These are phyloP conservation scores for Coelastrella sp. DNA, from an alignment of 139 green algal genomes.

Conservation along the genomic window DNA sequence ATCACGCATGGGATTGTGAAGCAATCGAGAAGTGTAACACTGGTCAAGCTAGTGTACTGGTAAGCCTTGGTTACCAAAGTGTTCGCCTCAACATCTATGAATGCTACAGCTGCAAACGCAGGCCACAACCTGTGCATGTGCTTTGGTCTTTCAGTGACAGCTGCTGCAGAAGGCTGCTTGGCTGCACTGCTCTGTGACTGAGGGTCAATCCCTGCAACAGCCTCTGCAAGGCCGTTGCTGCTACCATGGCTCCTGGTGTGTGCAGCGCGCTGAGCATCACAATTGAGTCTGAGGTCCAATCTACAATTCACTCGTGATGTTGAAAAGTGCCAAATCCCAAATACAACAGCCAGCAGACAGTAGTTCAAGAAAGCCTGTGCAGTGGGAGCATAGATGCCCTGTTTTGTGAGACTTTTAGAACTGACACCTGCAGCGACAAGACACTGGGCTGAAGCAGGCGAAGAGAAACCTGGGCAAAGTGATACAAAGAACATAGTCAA, in stretches of 20 bases:
- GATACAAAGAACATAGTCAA: not conserved
- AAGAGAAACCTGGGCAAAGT: not conserved
- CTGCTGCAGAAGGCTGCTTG: not conserved
- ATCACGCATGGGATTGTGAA: slow-evolving; percentile 82
- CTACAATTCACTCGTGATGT: not conserved
- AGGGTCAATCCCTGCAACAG: not conserved
- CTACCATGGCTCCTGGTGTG: not conserved
- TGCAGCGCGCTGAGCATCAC: not conserved
- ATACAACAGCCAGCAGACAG: slow-evolving; percentile 62
- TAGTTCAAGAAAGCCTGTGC: slow-evolving; percentile 80
- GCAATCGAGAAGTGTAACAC: slow-evolving; percentile 85
- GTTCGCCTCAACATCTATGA: slow-evolving; percentile 86
- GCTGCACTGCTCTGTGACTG: not conserved
- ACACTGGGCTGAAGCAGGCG: not conserved
- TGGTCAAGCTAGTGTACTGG: slow-evolving; percentile 86
- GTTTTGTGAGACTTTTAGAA: slow-evolving; percentile 55
- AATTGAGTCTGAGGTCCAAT: not conserved
- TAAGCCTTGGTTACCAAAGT: slow-evolving; percentile 56
- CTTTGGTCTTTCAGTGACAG: not conserved
- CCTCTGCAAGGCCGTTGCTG: not conserved
- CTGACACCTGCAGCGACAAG: slow-evolving; percentile 53
- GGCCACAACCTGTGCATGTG: not conserved
- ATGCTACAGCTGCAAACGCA: slow-evolving; percentile 68
- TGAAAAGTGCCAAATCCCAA: slow-evolving; percentile 34
- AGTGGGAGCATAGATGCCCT: slow-evolving; percentile 69